Evolutionary conservation across 257 asterid genomes (phyloP), one percentile per base, ranked within the genome.

Genomic region (Anisodus acutangulus): DNA sequence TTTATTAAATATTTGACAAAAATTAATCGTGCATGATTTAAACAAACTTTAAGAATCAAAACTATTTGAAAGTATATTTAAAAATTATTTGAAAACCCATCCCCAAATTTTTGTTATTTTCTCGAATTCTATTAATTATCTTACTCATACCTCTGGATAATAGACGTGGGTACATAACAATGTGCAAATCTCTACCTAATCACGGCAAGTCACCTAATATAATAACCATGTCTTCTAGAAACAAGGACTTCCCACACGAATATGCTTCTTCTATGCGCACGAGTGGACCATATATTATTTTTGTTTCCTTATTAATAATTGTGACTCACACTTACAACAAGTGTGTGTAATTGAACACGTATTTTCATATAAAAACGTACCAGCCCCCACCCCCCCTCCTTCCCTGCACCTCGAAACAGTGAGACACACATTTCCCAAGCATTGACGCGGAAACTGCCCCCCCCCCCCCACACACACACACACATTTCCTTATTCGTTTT

Each of bases 121-220:
- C 5, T 41, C 45, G 45, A 41, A 41, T 41, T 41, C 35, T 31
- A 31, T 41, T 41, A 41, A 41, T 41, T 5, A 41, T 41, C 45
- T 4, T 0, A 41, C 5, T 41, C 35, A 41, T 35, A 66, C 10
- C 19, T 66, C 35, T 66, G 16, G 19, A 58, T 57, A 2, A 26
- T 64, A 64, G 41, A 31, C 4, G 9, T 6, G 6, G 31, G 8
- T 41, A 72, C 10, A 11, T 47, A 12, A 70, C n/a, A 17, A 5
- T 17, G 79, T 43, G 59, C 11, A 11, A 74, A 49, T 74, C 45
- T 47, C 12, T 6, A 22, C 62, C 45, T 22, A 74, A 74, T 74
- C 81, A 74, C 45, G 81, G 81, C 45, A 74, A 49, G 62, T 74
- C 62, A 51, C 81, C 47, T 51, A 76, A 76, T 76, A 74, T 22